phyloP scores from a whole-genome alignment of 495 filamentous ascomycete species.

The Hyaloscypha finlandica region DNA sequence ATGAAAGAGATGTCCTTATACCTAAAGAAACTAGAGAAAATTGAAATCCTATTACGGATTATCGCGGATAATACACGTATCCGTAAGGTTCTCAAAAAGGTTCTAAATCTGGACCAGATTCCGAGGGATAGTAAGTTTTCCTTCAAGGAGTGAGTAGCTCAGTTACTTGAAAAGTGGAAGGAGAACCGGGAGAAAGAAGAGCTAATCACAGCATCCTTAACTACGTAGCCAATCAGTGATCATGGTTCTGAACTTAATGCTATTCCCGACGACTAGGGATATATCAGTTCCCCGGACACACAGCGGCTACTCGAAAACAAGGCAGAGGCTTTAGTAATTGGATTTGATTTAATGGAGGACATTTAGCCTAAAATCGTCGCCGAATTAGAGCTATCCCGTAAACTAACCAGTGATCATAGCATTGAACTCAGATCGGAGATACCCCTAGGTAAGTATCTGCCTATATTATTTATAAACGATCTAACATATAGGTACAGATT shows the following conservation, averaged over 20 bases:
- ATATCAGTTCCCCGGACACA: not conserved
- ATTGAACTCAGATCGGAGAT: not conserved
- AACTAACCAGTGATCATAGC: not conserved
- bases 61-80: not conserved
- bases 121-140: not conserved
- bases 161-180: constrained; percentile 2
- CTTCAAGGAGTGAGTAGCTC: not conserved
- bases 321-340: not conserved
- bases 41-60: not conserved
- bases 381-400: not conserved
- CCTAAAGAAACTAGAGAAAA: not conserved
- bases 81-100: not conserved
- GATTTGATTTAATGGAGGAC: not conserved
- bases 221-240: not conserved
- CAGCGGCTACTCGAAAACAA: not conserved
- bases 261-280: not conserved
- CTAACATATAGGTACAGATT: not conserved
- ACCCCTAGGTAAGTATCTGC: not conserved
- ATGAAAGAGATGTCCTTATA: not conserved
- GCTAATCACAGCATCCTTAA: not conserved
- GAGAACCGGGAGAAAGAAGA: not conserved
- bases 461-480: not conserved
- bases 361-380: not conserved
- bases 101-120: not conserved
- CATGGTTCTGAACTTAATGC: not conserved